Evolutionary conservation across 1,139 yeast species (phyloP).

Genomic region (Candida tunisiensis): DNA sequence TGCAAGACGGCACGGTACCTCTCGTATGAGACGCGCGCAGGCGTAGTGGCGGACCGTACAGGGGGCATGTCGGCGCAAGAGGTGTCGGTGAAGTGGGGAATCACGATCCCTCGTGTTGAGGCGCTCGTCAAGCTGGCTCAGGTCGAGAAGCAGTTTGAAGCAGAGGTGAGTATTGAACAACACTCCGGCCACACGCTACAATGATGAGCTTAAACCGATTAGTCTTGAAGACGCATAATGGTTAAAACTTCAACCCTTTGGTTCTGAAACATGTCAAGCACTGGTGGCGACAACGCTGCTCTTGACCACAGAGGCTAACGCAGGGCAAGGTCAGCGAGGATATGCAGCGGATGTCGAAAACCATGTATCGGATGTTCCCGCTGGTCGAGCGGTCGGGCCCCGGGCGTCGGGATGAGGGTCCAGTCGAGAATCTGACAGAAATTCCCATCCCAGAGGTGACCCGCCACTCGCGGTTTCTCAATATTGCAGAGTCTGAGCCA

Average conservation of each 20-base stretch:
- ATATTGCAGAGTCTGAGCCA: conserved; percentile 91
- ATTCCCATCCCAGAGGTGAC: conserved; percentile 85
- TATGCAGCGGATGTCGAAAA: conserved; percentile 34
- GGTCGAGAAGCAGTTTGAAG: conserved; percentile 45
- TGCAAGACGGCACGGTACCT: conserved; percentile 53
- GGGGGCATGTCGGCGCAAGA: conserved; percentile 47
- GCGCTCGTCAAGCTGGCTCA: conserved; percentile 56
- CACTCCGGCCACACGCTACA: conserved; percentile 1
- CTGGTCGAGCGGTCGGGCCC: conserved; percentile 26
- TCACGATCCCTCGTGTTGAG: conserved; percentile 73
- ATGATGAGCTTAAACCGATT: conserved; percentile 46
- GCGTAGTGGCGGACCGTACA: conserved; percentile 41
- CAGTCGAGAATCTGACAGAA: conserved; percentile 40
- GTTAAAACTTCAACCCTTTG: conserved; percentile 26
- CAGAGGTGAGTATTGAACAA: conserved; percentile 34
- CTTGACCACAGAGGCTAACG: conserved; percentile 6
- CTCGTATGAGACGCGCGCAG: conserved; percentile 37
- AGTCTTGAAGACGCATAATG: conserved; percentile 66
- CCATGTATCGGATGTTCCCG: conserved; percentile 74
- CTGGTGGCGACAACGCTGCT: conserved; percentile 2
- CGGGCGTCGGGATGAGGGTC: conserved; percentile 10
- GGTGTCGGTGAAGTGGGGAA: conserved; percentile 63
- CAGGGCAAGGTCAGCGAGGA: conserved; percentile 22
- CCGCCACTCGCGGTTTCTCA: conserved; percentile 64
- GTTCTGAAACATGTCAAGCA: conserved; percentile 3